A percentile compares a stretch with the other conserved stretches of the same genome.
Conservation (phyloP, 176 grass and related monocot genomes). For the Oryza nivara region DNA sequence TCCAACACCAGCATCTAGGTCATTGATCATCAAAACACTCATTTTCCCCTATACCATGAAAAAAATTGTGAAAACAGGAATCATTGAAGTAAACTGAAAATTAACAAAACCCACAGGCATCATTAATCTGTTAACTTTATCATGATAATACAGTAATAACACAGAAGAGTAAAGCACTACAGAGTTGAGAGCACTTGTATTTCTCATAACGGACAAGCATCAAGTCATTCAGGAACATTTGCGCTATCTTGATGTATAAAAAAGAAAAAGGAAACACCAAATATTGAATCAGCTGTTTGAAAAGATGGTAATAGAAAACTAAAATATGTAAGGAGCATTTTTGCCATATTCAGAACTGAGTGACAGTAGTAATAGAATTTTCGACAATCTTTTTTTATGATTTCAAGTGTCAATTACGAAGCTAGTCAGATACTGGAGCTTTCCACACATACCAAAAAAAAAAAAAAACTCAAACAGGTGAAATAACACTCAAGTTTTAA, state of each 20-base stretch:
- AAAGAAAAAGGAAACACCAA: no score
- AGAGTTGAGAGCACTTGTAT: neutral
- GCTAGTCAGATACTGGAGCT: neutral
- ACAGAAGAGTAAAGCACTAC: conserved; percentile 17
- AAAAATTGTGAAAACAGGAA: conserved; percentile 41
- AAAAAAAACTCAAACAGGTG: neutral
- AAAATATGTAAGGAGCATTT: no score
- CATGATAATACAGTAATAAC: neutral
- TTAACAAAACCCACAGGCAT: conserved; percentile 1
- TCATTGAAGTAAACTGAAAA: conserved; percentile 1
- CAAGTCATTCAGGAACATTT: conserved; percentile 32
- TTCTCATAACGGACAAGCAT: neutral
- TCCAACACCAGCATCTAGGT: conserved; percentile 95
- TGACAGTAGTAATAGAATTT: no score
- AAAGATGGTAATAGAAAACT: no score
- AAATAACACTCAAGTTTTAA: neutral
- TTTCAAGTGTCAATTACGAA: neutral
- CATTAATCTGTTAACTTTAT: conserved; percentile 20
- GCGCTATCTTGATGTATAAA: neutral
- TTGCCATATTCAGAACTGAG: no score
- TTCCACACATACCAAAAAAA: neutral
- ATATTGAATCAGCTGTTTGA: no score
- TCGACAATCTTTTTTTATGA: neutral
- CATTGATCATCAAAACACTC: conserved; percentile 99
- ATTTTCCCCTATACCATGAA: conserved; percentile 76